Conservation (phyloP, 495 filamentous ascomycete genomes). For the Filosporella fistucella region DNA sequence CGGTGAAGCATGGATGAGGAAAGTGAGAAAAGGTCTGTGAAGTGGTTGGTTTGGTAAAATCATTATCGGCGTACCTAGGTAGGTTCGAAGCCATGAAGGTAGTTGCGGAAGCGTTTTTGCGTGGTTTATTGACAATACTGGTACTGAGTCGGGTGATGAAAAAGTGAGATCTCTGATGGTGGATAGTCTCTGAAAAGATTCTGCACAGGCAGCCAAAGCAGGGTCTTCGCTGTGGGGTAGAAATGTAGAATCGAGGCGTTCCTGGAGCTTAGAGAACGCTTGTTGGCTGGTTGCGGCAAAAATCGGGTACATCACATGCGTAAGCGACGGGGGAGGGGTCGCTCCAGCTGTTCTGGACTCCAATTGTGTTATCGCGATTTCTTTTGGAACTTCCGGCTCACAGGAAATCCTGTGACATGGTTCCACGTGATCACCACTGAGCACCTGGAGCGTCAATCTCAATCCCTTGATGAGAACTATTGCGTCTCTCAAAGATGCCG, state of each 20-base stretch:
- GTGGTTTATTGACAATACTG: neutral
- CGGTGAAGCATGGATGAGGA: constrained; percentile 10
- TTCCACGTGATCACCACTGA: neutral
- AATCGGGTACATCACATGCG: constrained; percentile 9
- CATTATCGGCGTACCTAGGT: neutral
- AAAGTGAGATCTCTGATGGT: constrained; percentile 1
- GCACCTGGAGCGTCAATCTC: constrained; percentile 7
- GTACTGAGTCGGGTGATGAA: neutral
- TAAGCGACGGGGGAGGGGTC: neutral
- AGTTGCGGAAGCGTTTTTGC: constrained; percentile 3
- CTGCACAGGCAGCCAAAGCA: constrained; percentile 4
- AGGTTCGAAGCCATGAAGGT: constrained; percentile 4
- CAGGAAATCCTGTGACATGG: neutral
- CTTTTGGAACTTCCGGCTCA: neutral
- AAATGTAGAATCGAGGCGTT: constrained; percentile 3
- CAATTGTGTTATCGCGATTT: neutral
- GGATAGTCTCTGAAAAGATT: constrained; percentile 5
- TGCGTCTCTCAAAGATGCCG: constrained; percentile 1
- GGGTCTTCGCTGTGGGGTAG: neutral
- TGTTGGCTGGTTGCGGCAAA: constrained; percentile 5
- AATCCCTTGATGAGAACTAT: constrained; percentile 10
- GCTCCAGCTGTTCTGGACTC: neutral
- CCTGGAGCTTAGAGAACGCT: constrained; percentile 9
- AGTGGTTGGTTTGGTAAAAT: constrained; percentile 1
- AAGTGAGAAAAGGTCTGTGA: constrained; percentile 1